These are phyloP conservation scores for Primulina tabacum DNA, from an alignment of 257 asterid species.

Conservation along the genomic window DNA sequence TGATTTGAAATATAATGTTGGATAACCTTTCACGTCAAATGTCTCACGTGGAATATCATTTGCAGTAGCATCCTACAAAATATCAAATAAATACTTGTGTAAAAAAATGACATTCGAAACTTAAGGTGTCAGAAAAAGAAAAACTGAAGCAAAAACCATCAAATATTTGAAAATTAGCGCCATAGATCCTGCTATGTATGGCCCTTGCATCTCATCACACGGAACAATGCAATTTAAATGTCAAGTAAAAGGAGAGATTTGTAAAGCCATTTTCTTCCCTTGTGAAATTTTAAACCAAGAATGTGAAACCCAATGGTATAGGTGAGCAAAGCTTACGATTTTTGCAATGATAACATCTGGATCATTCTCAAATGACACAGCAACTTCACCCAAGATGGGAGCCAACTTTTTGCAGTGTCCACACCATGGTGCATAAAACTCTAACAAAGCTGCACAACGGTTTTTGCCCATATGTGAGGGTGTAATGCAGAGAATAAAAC, in stretches of 20 bases:
- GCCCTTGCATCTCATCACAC: background rate
- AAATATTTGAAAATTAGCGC: background rate
- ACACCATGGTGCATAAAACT: constrained; percentile 97
- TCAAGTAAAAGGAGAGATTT: background rate
- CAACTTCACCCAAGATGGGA: constrained; percentile 92
- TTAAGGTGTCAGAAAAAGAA: background rate
- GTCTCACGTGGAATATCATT: constrained; percentile 57
- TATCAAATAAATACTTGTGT: constrained; percentile 15
- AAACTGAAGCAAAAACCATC: background rate
- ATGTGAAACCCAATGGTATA: background rate
- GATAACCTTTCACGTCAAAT: constrained; percentile 78
- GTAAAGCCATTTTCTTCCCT: background rate
- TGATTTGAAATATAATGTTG: constrained; percentile 73
- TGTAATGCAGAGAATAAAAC: constrained; percentile 16
- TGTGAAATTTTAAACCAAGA: background rate
- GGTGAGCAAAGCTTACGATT: constrained; percentile 47
- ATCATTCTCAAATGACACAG: constrained; percentile 60
- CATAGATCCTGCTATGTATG: background rate
- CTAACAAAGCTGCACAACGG: constrained; percentile 56
- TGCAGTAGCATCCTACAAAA: constrained; percentile 75
- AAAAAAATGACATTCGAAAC: background rate
- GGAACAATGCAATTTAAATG: background rate
- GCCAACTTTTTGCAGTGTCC: constrained; percentile 92
- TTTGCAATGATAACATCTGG: constrained; percentile 72
- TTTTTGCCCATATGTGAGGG: constrained; percentile 19